Conservation (phyloP, 495 filamentous ascomycete species). For the Melanomma pulvis-pyrius region DNA sequence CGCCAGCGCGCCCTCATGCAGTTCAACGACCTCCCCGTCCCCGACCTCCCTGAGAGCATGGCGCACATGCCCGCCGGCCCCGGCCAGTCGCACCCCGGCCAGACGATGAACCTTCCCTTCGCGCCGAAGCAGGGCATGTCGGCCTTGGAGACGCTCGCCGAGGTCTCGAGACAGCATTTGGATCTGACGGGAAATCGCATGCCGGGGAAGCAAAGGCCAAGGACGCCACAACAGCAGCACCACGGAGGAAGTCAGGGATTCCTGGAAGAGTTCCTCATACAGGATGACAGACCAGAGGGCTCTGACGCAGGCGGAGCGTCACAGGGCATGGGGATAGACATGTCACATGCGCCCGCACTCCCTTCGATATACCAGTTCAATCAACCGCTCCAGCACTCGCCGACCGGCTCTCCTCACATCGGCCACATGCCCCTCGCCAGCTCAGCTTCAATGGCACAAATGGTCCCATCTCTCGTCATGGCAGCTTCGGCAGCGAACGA, state of each 20-base stretch:
- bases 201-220: slow-evolving; percentile 17
- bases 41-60: slow-evolving; percentile 37
- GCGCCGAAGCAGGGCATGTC: slow-evolving; percentile 62
- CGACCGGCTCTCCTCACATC: slow-evolving; percentile 33
- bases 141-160: slow-evolving; percentile 76
- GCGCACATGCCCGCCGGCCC: slow-evolving; percentile 5
- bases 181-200: slow-evolving; percentile 38
- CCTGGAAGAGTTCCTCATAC: slow-evolving; percentile 38
- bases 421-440: slow-evolving; percentile 20
- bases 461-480: slow-evolving; percentile 39
- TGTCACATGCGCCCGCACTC: slow-evolving; percentile 25
- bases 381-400: slow-evolving; percentile 31
- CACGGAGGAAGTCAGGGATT: neutral
- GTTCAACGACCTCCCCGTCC: slow-evolving; percentile 50
- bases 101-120: slow-evolving; percentile 37
- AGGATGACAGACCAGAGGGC: slow-evolving; percentile 33
- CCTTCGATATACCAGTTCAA: slow-evolving; percentile 38
- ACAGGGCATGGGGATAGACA: slow-evolving; percentile 26
- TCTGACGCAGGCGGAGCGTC: slow-evolving; percentile 9
- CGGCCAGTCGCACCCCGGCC: slow-evolving; percentile 18
- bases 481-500: slow-evolving; percentile 52
- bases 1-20: slow-evolving; percentile 67
- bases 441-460: slow-evolving; percentile 26
- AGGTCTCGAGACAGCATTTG: slow-evolving; percentile 71
- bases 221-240: slow-evolving; percentile 18